Evolutionary conservation across 1,139 yeast species (phyloP).

Genomic region (Scheffersomyces stambukii): DNA sequence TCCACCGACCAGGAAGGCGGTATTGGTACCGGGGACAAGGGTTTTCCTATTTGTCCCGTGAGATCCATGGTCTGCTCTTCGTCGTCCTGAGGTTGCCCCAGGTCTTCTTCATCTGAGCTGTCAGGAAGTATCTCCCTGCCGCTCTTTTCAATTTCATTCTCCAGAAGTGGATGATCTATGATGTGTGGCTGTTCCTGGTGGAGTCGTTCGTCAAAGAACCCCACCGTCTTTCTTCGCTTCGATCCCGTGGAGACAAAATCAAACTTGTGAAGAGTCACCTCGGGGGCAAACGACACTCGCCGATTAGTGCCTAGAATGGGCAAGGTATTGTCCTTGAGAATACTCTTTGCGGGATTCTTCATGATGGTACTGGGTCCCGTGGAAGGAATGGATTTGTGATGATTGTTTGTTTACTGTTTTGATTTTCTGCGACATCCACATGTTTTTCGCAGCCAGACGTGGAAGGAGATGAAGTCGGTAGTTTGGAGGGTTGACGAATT

Average conservation of each 20-base stretch:
- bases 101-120: conserved; percentile 16
- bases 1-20: too few species aligned
- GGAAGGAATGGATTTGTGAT: too few species aligned
- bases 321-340: conserved; percentile 23
- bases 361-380: too few species aligned
- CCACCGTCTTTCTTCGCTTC: conserved; percentile 32
- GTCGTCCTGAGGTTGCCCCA: too few species aligned
- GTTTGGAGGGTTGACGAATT: too few species aligned
- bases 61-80: conserved; percentile 19
- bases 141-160: conserved; percentile 3
- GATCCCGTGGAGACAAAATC: conserved; percentile 41
- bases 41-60: conserved; percentile 12
- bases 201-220: conserved; percentile 5
- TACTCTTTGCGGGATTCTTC: too few species aligned
- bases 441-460: too few species aligned
- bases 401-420: too few species aligned
- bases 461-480: too few species aligned
- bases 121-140: conserved; percentile 15
- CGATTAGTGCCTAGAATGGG: conserved; percentile 27
- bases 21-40: too few species aligned
- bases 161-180: conserved; percentile 1
- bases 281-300: conserved; percentile 74
- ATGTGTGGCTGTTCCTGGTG: conserved; percentile 10
- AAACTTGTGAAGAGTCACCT: conserved; percentile 67
- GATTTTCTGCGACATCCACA: too few species aligned